Percentiles rank a stretch among this genome's conserved stretches.
Evolutionary conservation across 2,329 filamentous ascomycete species (phyloP).

Genomic region (Paracoccidioides brasiliensis): DNA sequence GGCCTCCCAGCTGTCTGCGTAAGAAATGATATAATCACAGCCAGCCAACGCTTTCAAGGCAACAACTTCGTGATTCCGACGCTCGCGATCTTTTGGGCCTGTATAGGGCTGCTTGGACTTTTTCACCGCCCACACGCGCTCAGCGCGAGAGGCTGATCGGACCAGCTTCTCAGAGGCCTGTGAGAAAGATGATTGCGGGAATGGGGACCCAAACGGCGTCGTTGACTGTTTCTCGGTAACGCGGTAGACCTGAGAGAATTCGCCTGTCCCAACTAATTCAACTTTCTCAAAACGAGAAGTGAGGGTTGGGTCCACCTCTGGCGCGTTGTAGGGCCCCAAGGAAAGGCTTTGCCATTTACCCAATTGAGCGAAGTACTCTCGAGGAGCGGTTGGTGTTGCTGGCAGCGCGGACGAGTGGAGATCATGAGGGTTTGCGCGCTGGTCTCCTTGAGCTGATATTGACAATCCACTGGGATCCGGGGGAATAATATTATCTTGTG

Average conservation of each 20-base stretch:
- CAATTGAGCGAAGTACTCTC: constrained; percentile 45
- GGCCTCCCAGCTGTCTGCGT: constrained; percentile 78
- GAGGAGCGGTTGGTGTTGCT: constrained; percentile 66
- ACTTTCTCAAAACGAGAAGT: constrained; percentile 67
- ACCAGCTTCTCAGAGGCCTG: constrained; percentile 36
- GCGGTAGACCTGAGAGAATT: constrained; percentile 83
- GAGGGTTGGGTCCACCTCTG: constrained; percentile 63
- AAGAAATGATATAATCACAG: constrained; percentile 73
- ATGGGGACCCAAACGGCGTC: constrained; percentile 4
- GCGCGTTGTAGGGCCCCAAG: constrained; percentile 55
- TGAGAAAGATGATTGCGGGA: constrained; percentile 28
- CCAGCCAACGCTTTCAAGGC: constrained; percentile 64
- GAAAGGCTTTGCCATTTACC: constrained; percentile 52
- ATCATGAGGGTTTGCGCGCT: constrained; percentile 26
- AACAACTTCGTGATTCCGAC: constrained; percentile 71
- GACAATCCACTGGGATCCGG: constrained; percentile 73
- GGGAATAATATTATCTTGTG: constrained; percentile 58
- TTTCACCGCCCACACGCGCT: constrained; percentile 78
- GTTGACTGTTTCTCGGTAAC: constrained; percentile 8
- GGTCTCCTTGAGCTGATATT: constrained; percentile 52
- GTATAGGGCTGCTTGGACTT: constrained; percentile 72
- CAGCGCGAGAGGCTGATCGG: constrained; percentile 42
- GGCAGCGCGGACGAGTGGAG: constrained; percentile 44
- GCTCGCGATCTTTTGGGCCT: constrained; percentile 65
- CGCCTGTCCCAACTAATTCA: constrained; percentile 68